Evolutionary conservation across 371 early-diverging fungal genomes (phyloP).

Genomic region (Nosema muscidifuracis): DNA sequence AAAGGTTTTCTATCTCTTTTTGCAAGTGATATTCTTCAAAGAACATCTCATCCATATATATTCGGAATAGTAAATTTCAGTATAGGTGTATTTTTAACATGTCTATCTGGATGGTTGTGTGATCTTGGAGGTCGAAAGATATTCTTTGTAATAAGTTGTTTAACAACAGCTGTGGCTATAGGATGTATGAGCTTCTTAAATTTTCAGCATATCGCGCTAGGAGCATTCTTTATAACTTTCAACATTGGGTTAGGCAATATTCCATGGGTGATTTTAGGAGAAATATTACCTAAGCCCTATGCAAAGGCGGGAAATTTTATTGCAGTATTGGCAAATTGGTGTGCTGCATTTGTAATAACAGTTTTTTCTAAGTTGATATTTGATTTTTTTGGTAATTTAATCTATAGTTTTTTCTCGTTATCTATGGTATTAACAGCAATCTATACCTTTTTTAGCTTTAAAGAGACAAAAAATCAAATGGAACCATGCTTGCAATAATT

Average conservation of each 20-base stretch:
- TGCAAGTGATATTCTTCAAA: constrained; percentile 1
- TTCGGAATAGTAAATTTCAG: constrained; percentile 1
- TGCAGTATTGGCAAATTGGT: constrained; percentile 29
- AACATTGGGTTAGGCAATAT: constrained; percentile 70
- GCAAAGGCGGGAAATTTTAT: constrained; percentile 6
- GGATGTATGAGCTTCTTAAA: constrained; percentile 65
- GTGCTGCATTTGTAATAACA: constrained; percentile 21
- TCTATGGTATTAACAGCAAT: too few species aligned
- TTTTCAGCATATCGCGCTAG: constrained; percentile 68
- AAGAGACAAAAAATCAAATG: too few species aligned
- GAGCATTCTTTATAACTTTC: constrained; percentile 71
- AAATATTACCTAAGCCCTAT: constrained; percentile 67
- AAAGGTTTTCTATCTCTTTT: constrained; percentile 81
- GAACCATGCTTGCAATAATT: too few species aligned
- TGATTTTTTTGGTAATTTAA: too few species aligned
- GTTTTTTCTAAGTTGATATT: not conserved
- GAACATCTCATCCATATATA: not conserved
- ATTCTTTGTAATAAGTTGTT: constrained; percentile 69
- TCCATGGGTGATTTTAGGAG: constrained; percentile 70
- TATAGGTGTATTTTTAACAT: constrained; percentile 64
- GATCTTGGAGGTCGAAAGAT: constrained; percentile 73
- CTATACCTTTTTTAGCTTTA: too few species aligned
- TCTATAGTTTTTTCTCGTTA: too few species aligned
- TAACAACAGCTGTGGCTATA: too few species aligned
- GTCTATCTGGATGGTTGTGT: constrained; percentile 67